Percentiles rank a stretch among this genome's conserved stretches.
Conservation (phyloP, 1,284 basidiomycete genomes). For the Cerioporus squamosus region DNA sequence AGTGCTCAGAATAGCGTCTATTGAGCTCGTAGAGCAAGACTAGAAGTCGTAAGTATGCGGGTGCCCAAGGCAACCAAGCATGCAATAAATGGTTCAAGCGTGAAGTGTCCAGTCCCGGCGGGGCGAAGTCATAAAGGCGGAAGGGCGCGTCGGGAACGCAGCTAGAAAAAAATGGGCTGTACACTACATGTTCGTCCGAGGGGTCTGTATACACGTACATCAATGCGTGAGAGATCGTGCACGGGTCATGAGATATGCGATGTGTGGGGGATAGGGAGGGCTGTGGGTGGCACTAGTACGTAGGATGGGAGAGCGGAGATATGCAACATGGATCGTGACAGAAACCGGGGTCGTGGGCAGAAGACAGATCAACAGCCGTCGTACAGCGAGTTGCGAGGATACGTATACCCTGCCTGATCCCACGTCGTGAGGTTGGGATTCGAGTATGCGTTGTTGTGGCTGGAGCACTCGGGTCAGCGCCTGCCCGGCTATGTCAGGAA, state of each 20-base stretch:
- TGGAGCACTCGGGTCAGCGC: conserved; percentile 32
- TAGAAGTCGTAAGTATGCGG: not conserved
- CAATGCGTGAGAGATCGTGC: conserved; percentile 26
- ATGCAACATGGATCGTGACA: not conserved
- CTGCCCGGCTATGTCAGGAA: not conserved
- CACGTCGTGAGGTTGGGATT: conserved; percentile 80
- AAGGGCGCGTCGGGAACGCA: conserved; percentile 1
- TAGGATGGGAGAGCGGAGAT: not conserved
- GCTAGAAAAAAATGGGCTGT: conserved; percentile 12
- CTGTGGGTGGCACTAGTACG: conserved; percentile 4
- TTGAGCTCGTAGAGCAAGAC: conserved; percentile 2
- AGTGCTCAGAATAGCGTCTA: conserved; percentile 5
- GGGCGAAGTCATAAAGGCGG: not conserved
- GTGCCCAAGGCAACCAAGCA: not conserved
- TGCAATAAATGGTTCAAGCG: not conserved
- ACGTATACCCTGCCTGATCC: conserved; percentile 65
- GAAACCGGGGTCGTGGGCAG: conserved; percentile 1
- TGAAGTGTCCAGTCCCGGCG: conserved; percentile 1
- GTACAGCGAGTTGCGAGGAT: conserved; percentile 65
- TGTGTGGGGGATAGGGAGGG: conserved; percentile 1
- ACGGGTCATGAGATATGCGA: conserved; percentile 19
- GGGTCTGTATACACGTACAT: conserved; percentile 24
- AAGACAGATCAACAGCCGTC: conserved; percentile 49
- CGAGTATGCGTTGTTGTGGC: conserved; percentile 68
- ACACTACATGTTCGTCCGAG: conserved; percentile 24